Evolutionary conservation across 1,284 basidiomycete genomes (phyloP), one percentile per base, ranked within the genome.

Genomic region (Anthracocystis setariae): DNA sequence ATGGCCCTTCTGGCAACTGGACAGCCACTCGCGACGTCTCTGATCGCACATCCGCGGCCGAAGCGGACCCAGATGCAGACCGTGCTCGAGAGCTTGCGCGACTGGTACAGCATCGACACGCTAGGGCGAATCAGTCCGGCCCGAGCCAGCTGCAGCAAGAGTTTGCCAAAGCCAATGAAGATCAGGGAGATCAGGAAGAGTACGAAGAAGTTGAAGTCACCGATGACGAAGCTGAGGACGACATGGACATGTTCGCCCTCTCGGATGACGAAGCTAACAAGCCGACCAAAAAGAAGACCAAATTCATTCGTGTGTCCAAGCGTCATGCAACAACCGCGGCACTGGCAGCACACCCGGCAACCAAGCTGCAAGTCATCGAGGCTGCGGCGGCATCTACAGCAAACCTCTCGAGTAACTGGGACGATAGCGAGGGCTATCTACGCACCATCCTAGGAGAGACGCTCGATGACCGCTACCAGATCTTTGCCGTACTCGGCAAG

Each of bases 361-460:
- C 29, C 12, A 25, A 12, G 0, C 15, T 56, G n/a, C 45, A 48
- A 4, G 5, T 49, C 7, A 15, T 45, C 8, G 57, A 52, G 13
- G 35, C 48, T 8, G 40, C 53, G 2, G 20, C 46, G 4, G 17
- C 46, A 2, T 33, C 39, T 3, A 40, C 50, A 7, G 76, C 78
- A 3, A 78, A 73, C 9, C 77, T 87, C 18, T 83, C 84, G 9
- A 86, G 87, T 80, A 87, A 87, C 61, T 86, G 84, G 52, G 87
- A 88, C 57, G 96, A 98, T 83, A 82, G 90, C 0, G 96, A 99
- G 83, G 96, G 96, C 0, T 98, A 98, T 82, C 98, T 98, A 83
- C 89, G 90, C 64, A 89, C 96, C 66, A 94, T 95, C 47, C 88
- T 98, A 5, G 96, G 95, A 46, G 96, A 98, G 84, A 69, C 64